Base-by-base conservation (phyloP, 306 rosid genomes). In the Casuarina cunninghamiana region DNA sequence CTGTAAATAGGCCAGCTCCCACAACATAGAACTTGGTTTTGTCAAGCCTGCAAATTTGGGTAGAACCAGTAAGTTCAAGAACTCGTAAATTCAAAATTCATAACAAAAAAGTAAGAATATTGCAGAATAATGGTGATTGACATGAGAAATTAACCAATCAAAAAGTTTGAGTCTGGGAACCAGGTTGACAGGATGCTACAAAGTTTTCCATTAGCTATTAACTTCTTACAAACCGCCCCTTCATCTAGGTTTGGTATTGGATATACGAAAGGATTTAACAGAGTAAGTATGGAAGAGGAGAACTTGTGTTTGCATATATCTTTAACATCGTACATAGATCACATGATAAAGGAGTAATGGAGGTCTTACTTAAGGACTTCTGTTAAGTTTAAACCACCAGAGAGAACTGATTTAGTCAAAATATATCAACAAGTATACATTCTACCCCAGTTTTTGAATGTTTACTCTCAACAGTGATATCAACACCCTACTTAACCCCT, bases 1-100 rank as follows among this genome's bases (percentile, higher is more conserved):
- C 96, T 2, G 98, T 90, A 70, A 90, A 94, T 78, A 94, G 90
- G 42, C 97, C 97, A 69, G 94, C 93, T 79, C 97, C 98, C 11
- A 90, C 85, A 5, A 85, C 96, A 84, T 86, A 94, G 81, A 94
- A 90, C 79, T 94, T 94, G 17, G 84, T 81, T 79, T 92, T 89
- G 80, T 94, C 96, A 78, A 94, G 85, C 96, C 98, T 94, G 91
- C 87, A 88, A 54, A 76, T 68, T 75, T 55, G 65, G 68, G 35
- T 69, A 55, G 78, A 84, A 70, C 50, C 35, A 44, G 48, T 82
- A 62, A 73, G 80, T 10, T 79, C 53, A 69, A 38, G 54, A 72
- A 37, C 44, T 76, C 39, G 53, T 46, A 54, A 65, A 72, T 15
- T 73, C 58, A 75, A 75, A 83, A 75, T 60, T 62, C 61, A 63